Evolutionary conservation across 345 rosid species (phyloP), one percentile per base, ranked within the genome.

Genomic region (Triadica sebifera): DNA sequence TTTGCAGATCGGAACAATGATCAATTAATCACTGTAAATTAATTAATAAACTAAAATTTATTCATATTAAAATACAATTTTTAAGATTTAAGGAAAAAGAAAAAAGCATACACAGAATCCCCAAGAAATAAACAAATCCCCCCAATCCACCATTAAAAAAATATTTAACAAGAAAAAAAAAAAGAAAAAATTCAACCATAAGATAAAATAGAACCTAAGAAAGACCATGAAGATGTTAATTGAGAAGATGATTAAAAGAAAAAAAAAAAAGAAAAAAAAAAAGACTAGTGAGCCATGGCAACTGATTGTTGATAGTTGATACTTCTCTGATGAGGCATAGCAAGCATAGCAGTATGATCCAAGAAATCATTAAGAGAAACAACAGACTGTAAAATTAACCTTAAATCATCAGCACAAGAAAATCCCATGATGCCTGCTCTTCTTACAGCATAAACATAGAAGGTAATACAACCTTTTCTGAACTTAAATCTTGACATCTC

Each of bases 401-500:
- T 87, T 39, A 95, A 75, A 71, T 95, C 99, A 73, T 91, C 96
- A n/a, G 89, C 94, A 24, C 87, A 84, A 41, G 85, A 76, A 56
- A 95, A 95, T 0, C 96, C 96, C 43, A 81, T 13, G 29, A 25
- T 81, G 0, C 97, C 98, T 19, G 59, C 69, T 10, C 83, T 71
- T 67, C 94, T 83, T 66, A 90, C 97, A 0, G 97, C 99, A 77
- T 95, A 93, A 0, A 95, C 92, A 62, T 93, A 95, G 67, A 95
- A 95, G n/a, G 99, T 95, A n/a, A 95, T 78, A 81, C 97, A 93
- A 3, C 98, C 97, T 89, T 93, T 95, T 51, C 99, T 79, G 82
- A 95, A 93, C 78, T 95, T 95, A 71, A 95, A 95, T 81, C 98
- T 77, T 0, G 97, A 98, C 94, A 95, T 86, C 85, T 95, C 99